Percentiles rank a stretch among this genome's conserved stretches.
These are phyloP conservation scores for Viola pubescens DNA, from an alignment of 441 rosid genomes.

Conservation along the genomic window DNA sequence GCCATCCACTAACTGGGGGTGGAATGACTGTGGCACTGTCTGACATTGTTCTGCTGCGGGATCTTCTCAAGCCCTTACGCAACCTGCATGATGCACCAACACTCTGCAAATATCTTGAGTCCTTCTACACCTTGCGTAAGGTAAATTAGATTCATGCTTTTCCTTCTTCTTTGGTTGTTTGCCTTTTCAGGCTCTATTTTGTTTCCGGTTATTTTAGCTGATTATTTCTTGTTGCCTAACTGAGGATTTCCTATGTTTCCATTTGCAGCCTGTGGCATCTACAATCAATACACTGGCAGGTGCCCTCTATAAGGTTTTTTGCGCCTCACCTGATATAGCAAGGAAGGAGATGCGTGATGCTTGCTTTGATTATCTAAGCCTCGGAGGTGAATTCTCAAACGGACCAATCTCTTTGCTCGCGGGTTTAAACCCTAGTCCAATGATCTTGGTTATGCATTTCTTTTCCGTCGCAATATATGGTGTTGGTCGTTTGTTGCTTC, in stretches of 20 bases:
- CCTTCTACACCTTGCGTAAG: constrained; percentile 86
- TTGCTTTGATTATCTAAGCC: constrained; percentile 73
- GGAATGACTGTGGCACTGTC: constrained; percentile 94
- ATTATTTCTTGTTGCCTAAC: not conserved
- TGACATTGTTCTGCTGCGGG: constrained; percentile 66
- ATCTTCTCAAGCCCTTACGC: constrained; percentile 62
- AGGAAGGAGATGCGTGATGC: constrained; percentile 77
- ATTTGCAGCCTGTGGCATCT: constrained; percentile 70
- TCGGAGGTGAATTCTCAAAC: constrained; percentile 57
- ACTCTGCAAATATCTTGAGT: constrained; percentile 78
- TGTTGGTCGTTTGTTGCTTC: constrained; percentile 66
- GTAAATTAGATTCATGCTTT: constrained; percentile 22
- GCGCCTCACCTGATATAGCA: constrained; percentile 64
- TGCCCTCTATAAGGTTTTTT: constrained; percentile 76
- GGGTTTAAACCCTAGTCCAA: constrained; percentile 69
- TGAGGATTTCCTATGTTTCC: not conserved
- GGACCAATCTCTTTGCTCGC: constrained; percentile 78
- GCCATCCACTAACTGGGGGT: constrained; percentile 94
- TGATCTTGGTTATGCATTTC: constrained; percentile 69
- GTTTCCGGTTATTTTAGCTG: too few species aligned
- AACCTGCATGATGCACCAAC: constrained; percentile 56
- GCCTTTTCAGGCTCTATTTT: not conserved
- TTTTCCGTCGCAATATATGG: constrained; percentile 77
- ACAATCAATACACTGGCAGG: constrained; percentile 80
- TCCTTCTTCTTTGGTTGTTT: not conserved